Percentiles rank a stretch among this genome's conserved stretches.
Conservation (phyloP, 2,329 filamentous ascomycete genomes). For the Colletotrichum tanaceti region DNA sequence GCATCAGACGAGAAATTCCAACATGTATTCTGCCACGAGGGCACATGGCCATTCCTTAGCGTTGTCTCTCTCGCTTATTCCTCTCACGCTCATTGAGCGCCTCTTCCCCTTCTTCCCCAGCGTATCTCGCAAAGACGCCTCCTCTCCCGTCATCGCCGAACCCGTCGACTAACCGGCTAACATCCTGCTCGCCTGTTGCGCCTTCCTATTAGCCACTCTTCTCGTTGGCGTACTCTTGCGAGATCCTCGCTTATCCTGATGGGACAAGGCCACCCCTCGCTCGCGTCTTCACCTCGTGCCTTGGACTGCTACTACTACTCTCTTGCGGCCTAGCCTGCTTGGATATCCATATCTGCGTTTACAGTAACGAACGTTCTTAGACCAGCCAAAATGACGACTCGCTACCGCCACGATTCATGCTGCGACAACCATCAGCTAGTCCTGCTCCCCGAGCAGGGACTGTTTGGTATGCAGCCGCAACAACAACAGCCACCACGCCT, state of each 20-base stretch:
- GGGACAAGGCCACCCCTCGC: background rate
- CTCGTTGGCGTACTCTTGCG: background rate
- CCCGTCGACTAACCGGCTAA: conserved; percentile 1
- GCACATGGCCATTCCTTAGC: conserved; percentile 13
- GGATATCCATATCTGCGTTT: background rate
- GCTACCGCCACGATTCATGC: background rate
- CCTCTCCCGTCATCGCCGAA: conserved; percentile 28
- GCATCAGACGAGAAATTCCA: background rate
- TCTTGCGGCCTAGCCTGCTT: background rate
- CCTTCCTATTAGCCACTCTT: conserved; percentile 22
- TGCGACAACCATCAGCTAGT: background rate
- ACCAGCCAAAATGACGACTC: background rate
- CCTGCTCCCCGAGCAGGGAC: background rate
- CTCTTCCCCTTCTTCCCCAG: conserved; percentile 6
- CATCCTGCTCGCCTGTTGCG: conserved; percentile 24
- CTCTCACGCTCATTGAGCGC: conserved; percentile 15
- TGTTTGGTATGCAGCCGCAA: background rate
- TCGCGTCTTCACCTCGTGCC: background rate
- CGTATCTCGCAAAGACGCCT: conserved; percentile 19
- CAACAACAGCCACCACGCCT: background rate
- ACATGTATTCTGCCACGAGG: background rate
- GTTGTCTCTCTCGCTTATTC: conserved; percentile 22
- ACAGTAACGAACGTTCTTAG: conserved; percentile 3
- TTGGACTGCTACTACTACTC: conserved; percentile 5
- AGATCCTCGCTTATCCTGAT: conserved; percentile 1